Percentiles rank a stretch among this genome's conserved stretches.
These are phyloP conservation scores for Euryodendron excelsum DNA, from an alignment of 148 eudicot species.

Conservation along the genomic window DNA sequence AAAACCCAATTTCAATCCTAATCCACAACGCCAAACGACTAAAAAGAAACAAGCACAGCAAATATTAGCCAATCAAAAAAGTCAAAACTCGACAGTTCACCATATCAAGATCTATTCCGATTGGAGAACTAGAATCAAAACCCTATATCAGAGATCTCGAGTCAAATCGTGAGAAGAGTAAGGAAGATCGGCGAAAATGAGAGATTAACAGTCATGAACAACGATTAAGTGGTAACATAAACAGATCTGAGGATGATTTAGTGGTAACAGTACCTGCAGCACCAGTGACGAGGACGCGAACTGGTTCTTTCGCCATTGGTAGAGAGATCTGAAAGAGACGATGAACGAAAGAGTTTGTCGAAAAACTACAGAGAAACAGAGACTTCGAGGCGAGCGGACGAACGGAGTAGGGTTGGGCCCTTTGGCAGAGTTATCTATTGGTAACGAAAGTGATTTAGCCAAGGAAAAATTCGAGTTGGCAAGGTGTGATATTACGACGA, in stretches of 20 bases:
- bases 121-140: background rate
- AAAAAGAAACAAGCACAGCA: background rate
- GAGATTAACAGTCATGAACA: background rate
- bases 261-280: slow-evolving; percentile 57
- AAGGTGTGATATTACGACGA: no score
- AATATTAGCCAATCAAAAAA: background rate
- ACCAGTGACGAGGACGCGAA: slow-evolving; percentile 73
- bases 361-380: no score
- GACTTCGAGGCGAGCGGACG: background rate
- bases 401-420: background rate
- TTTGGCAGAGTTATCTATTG: background rate
- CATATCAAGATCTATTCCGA: background rate
- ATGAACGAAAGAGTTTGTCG: background rate
- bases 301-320: slow-evolving; percentile 58
- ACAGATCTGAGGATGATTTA: background rate
- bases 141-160: background rate
- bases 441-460: background rate
- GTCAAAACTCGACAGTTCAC: no score
- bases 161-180: background rate
- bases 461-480: background rate
- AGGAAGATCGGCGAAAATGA: background rate
- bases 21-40: background rate
- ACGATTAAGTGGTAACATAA: background rate
- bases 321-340: background rate
- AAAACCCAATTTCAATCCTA: background rate